Base-by-base conservation (phyloP, 345 rosid genomes). In the Euphorbia tirucalli region DNA sequence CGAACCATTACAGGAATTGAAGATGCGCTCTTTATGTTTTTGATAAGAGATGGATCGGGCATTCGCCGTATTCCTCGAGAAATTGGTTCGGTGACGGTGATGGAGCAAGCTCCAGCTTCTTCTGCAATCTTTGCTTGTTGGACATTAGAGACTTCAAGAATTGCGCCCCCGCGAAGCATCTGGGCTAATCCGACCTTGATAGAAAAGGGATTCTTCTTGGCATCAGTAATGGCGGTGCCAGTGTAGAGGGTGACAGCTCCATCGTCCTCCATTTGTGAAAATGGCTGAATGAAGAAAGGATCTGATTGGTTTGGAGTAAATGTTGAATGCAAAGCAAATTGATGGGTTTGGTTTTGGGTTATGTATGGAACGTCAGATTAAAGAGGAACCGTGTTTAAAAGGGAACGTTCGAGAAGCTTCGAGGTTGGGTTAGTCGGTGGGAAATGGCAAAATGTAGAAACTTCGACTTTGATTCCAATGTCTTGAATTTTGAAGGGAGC, bases 371-470 rank as follows among this genome's bases (percentile, higher is more conserved):
- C 2, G 19, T 13, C 2, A 50, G 21, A 50, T 16, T 2, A 43
- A 27, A 52, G 68, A 62, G 52, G n/a, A 13, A 6, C 0, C 13
- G 27, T 9, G 43, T 3, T 32, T 35, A 1, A 43, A 46, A 50
- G 0, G 24, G 61, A 24, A 1, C 2, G 21, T 56, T 78, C 85
- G 39, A 75, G 85, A 78, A 78, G 64, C 9, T 62, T 74, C 57
- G 4, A 63, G 31, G 72, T 58, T 63, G 69, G 69, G 15, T 31
- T 44, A 75, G 82, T 80, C 79, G 81, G 77, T 85, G 84, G 70
- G 30, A 6, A 54, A 65, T 15, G 60, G 5, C 50, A 54, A 37
- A 46, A 9, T 28, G 71, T 73, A 69, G 84, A 82, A 75, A 41
- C 74, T 85, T 82, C 83, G 41, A 14, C 50, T 44, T 61, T 39